phyloP scores from a whole-genome alignment of 2,329 filamentous ascomycete species.

The Hypocreales sp. region DNA sequence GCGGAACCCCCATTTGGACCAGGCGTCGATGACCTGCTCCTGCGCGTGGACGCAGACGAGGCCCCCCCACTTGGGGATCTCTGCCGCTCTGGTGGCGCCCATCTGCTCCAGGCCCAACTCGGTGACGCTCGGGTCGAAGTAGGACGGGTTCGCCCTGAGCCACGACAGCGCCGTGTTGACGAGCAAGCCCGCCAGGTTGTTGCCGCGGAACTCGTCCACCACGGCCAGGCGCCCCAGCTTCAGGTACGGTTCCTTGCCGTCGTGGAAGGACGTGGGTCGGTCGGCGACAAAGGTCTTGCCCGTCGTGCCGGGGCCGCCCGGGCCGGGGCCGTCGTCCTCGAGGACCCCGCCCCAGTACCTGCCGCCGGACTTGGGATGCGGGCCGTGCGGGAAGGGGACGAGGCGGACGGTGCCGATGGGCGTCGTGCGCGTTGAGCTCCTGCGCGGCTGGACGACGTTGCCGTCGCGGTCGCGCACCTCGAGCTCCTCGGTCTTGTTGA shows the following conservation, averaged over 20 bases:
- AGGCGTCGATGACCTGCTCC: slow-evolving; percentile 45
- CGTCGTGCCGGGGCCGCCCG: slow-evolving; percentile 1
- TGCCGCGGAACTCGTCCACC: slow-evolving; percentile 45
- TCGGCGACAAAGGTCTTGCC: slow-evolving; percentile 16
- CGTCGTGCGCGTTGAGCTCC: slow-evolving; percentile 25
- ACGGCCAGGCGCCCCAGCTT: slow-evolving; percentile 72
- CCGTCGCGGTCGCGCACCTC: slow-evolving; percentile 28
- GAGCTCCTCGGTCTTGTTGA: slow-evolving; percentile 28
- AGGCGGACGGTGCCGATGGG: slow-evolving; percentile 64
- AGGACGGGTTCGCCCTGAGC: slow-evolving; percentile 43
- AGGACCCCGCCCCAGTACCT: slow-evolving; percentile 30
- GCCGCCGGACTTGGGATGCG: slow-evolving; percentile 40
- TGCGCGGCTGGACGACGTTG: slow-evolving; percentile 23
- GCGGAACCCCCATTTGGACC: slow-evolving; percentile 57
- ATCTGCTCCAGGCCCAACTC: slow-evolving; percentile 27
- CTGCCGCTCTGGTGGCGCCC: slow-evolving; percentile 19
- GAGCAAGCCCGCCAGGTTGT: slow-evolving; percentile 48
- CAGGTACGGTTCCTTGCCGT: slow-evolving; percentile 59
- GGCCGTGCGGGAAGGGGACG: slow-evolving; percentile 63
- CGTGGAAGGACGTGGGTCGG: slow-evolving; percentile 33
- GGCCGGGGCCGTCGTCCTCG: slow-evolving; percentile 8
- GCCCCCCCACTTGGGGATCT: slow-evolving; percentile 52
- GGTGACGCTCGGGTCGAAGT: slow-evolving; percentile 34
- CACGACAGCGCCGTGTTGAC: slow-evolving; percentile 55
- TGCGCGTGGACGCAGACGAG: slow-evolving; percentile 72